Percentiles rank a stretch among this genome's conserved stretches.
phyloP scores from a whole-genome alignment of 169 alveolate species.

The Plasmodium relictum region DNA sequence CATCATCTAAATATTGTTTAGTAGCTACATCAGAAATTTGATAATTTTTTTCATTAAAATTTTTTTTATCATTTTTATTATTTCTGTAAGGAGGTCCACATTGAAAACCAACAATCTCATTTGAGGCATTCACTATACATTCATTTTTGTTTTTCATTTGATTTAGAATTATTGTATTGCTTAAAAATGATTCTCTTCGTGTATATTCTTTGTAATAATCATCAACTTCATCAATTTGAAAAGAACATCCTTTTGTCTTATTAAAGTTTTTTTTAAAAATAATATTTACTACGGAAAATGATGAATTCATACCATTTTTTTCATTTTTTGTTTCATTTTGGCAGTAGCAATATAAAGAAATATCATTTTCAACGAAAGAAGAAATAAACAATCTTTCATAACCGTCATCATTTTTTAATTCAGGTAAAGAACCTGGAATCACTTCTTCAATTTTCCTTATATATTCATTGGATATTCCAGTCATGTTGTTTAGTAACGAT shows the following conservation, averaged over 20 bases:
- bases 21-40: background rate
- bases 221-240: conserved; percentile 34
- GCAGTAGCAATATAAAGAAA: conserved; percentile 21
- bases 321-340: background rate
- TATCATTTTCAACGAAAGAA: conserved; percentile 25
- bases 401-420: conserved; percentile 33
- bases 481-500: background rate
- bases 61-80: background rate
- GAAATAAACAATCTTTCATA: conserved; percentile 32
- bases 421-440: conserved; percentile 36
- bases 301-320: background rate
- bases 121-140: conserved; percentile 27
- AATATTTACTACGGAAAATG: conserved; percentile 48
- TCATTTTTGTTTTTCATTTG: conserved; percentile 20
- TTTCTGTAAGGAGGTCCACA: conserved; percentile 67
- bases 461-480: background rate
- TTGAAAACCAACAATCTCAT: conserved; percentile 67
- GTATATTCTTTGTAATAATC: conserved; percentile 33
- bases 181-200: conserved; percentile 38
- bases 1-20: background rate
- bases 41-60: background rate
- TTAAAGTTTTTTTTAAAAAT: conserved; percentile 29
- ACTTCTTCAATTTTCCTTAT: conserved; percentile 42
- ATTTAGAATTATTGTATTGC: conserved; percentile 24
- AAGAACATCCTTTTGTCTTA: conserved; percentile 70